These are phyloP conservation scores for Gossypium longicalyx DNA, from an alignment of 345 rosid species.

Conservation along the genomic window DNA sequence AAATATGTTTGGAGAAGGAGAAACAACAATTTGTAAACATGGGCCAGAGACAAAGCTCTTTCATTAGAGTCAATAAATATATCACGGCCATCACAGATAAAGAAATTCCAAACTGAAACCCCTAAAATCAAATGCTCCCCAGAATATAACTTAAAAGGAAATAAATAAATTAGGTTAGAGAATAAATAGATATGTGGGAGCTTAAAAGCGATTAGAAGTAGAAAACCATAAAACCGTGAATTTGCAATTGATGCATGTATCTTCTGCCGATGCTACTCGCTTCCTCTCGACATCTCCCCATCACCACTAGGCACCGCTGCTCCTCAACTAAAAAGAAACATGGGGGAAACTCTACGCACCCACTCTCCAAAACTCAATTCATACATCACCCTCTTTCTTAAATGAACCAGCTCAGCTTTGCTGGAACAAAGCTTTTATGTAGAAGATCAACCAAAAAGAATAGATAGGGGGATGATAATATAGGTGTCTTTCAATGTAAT, in stretches of 20 bases:
- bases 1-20: too few relatives aligned
- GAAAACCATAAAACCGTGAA: too few relatives aligned
- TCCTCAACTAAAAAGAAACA: not conserved
- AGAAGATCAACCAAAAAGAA: not conserved
- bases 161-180: too few relatives aligned
- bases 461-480: conserved; percentile 8
- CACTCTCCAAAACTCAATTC: not conserved
- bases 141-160: not conserved
- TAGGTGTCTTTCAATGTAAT: conserved; percentile 32
- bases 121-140: conserved; percentile 3
- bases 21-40: too few relatives aligned
- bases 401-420: conserved; percentile 44
- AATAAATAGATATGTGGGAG: too few relatives aligned
- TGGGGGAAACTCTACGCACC: conserved; percentile 24
- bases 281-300: too few relatives aligned
- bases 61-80: too few relatives aligned
- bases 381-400: conserved; percentile 27
- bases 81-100: not conserved
- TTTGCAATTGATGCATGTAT: too few relatives aligned
- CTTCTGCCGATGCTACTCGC: too few relatives aligned
- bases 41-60: too few relatives aligned
- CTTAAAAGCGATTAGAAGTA: too few relatives aligned
- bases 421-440: conserved; percentile 43
- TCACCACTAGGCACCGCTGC: too few relatives aligned
- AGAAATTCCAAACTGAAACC: conserved; percentile 22